Evolutionary conservation across 139 green algal species (phyloP).

Genomic region (Pleodorina starrii): DNA sequence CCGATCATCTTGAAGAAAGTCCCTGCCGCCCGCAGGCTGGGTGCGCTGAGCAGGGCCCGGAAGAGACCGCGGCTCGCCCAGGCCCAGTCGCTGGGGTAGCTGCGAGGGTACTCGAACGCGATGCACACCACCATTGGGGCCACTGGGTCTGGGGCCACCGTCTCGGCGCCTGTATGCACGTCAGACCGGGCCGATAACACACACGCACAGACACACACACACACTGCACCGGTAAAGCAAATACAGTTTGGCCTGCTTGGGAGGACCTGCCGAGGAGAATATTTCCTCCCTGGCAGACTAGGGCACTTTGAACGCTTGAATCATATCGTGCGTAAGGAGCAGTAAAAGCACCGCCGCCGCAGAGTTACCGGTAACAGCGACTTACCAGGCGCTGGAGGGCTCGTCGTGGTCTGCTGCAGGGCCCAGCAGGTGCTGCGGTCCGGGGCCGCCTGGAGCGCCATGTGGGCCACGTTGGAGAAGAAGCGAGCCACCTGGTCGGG

Average conservation of each 20-base stretch:
- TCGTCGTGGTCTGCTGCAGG: neutral
- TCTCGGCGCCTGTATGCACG: neutral
- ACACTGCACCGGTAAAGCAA: neutral
- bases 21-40: neutral
- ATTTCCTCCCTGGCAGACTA: neutral
- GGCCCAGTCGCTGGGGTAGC: constrained; percentile 5
- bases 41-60: neutral
- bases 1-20: neutral
- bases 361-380: no score
- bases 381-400: no score
- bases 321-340: no score
- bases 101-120: neutral
- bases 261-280: neutral
- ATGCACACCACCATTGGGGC: neutral
- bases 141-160: neutral
- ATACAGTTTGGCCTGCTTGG: neutral
- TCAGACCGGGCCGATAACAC: neutral
- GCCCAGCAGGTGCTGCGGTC: neutral
- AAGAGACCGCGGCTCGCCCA: neutral
- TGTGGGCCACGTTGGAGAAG: neutral
- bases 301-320: no score
- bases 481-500: neutral
- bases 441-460: neutral
- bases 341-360: neutral
- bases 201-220: neutral